A percentile compares a stretch with the other conserved stretches of the same genome.
Evolutionary conservation across 2,329 filamentous ascomycete genomes (phyloP).

Genomic region (Bretziella fagacearum): DNA sequence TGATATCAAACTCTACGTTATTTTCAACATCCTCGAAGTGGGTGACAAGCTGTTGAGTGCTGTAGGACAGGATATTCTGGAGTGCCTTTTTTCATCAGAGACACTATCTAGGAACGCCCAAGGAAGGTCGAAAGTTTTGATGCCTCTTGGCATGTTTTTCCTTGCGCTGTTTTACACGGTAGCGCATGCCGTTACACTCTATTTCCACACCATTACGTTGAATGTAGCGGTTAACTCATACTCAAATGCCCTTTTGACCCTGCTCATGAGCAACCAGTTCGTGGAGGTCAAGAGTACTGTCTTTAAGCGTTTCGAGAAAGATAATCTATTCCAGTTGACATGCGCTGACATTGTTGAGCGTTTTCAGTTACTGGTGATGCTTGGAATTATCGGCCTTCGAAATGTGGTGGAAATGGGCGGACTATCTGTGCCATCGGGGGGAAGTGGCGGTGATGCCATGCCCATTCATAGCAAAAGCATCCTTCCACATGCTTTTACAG

Average conservation of each 20-base stretch:
- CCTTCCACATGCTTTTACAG: slow-evolving; percentile 76
- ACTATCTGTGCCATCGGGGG: slow-evolving; percentile 43
- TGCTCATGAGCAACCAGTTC: slow-evolving; percentile 93
- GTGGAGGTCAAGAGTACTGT: slow-evolving; percentile 98
- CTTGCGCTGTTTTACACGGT: slow-evolving; percentile 79
- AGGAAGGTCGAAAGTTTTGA: slow-evolving; percentile 76
- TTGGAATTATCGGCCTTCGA: slow-evolving; percentile 85
- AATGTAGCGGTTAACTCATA: slow-evolving; percentile 99
- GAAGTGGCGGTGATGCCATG: slow-evolving; percentile 22
- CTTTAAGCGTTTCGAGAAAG: slow-evolving; percentile 97
- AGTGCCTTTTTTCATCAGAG: slow-evolving; percentile 87
- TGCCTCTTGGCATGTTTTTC: slow-evolving; percentile 81
- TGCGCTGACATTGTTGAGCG: slow-evolving; percentile 94
- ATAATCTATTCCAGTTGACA: slow-evolving; percentile 89
- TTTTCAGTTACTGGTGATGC: slow-evolving; percentile 95
- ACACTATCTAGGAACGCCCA: slow-evolving; percentile 74
- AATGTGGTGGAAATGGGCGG: slow-evolving; percentile 94
- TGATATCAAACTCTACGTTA: slow-evolving; percentile 95
- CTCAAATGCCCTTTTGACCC: slow-evolving; percentile 81
- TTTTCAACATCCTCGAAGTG: slow-evolving; percentile 93
- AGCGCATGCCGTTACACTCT: slow-evolving; percentile 69
- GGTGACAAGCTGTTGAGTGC: slow-evolving; percentile 80
- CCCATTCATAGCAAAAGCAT: slow-evolving; percentile 55
- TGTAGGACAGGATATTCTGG: slow-evolving; percentile 85
- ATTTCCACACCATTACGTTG: slow-evolving; percentile 94